Evolutionary conservation across 192 early-diverging fungal genomes (phyloP), one percentile per base, ranked within the genome.

Genomic region (Pilaira anomala): DNA sequence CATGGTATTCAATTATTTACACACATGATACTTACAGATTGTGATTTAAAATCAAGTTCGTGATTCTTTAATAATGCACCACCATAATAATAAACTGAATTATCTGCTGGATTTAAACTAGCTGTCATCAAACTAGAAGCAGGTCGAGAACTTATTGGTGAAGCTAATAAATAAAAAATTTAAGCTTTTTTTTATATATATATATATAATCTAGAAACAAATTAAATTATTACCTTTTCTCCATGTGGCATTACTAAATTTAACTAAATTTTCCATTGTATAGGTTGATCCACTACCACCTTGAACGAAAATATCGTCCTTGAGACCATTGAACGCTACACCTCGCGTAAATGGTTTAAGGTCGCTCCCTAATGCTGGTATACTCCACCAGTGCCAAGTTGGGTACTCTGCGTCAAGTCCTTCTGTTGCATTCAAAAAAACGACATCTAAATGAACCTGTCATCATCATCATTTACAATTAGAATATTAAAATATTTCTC

Each of bases 21-120:
- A n/a, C n/a, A 18, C 42, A 12, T 16, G 11, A 6, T 5, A 14
- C 44, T 13, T 46, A 46, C 44, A 1, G 18, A 46, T 46, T 4
- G 1, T 6, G 33, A 5, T 5, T 5, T 46, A 19, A 1, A 8
- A 13, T 46, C 4, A 14, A 18, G 44, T 18, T 14, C 3, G 16
- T 46, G 44, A 14, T 46, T 19, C 13, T 1, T 21, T 42, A 58
- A 42, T 41, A 21, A 4, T 24, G 21, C 25, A 58, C 56, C 56
- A 26, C 56, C 56, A 41, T 42, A 58, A 40, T 58, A 58, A 58
- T 41, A 58, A 24, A 21, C 56, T 24, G 24, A 36, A 42, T 58
- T 58, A 39, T 40, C 22, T 7, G 12, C 2, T 41, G 56, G 56
- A 7, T 58, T 58, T 8, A 58, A 24, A 25, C 12, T 58, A 16